Evolutionary conservation across 805 yeast genomes (phyloP), one percentile per base, ranked within the genome.

Genomic region (Candida ponderosae): DNA sequence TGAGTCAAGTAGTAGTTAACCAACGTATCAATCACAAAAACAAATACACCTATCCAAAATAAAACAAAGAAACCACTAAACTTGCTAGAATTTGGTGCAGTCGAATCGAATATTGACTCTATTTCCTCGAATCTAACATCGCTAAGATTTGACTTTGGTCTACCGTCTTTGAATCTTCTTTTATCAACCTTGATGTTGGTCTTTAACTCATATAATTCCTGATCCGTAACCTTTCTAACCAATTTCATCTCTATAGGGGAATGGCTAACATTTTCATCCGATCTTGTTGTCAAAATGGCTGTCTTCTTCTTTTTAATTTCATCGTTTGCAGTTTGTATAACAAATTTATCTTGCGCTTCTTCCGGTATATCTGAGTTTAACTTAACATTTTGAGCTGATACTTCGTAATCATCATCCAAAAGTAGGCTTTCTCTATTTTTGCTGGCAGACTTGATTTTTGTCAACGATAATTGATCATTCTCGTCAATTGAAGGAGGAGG

Each of bases 51-150:
- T 38, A 84, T 61, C 96, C 96, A 86, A 43, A 78, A 76, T 34
- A 88, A 70, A 5, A 86, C 80, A 56, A 78, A 90, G 41, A 93
- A 71, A 2, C 97, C 97, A 47, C 74, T 77, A 55, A 85, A 88
- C 38, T 48, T 51, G 11, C 59, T 46, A 9, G 40, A 37, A 27
- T 35, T 42, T 7, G 37, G 36, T 13, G 38, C 24, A 0, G 51
- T 41, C 15, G 41, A 38, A 20, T 56, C 63, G 31, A 57, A 37
- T 3, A 57, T 41, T 3, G 55, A 45, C 10, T 42, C 40, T 2
- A 39, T 36, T 10, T 34, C 35, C 8, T 40, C 23, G 38, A 51
- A 50, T 32, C 44, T 44, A 30, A 54, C 46, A 35, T 54, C 60
- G n/a, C 46, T 40, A 17, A 57, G 38, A 15, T 45, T 48, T 1